A percentile compares a stretch with the other conserved stretches of the same genome.
Evolutionary conservation across 164 flowering plant species (phyloP).

Genomic region (Dillenia suffruticosa): DNA sequence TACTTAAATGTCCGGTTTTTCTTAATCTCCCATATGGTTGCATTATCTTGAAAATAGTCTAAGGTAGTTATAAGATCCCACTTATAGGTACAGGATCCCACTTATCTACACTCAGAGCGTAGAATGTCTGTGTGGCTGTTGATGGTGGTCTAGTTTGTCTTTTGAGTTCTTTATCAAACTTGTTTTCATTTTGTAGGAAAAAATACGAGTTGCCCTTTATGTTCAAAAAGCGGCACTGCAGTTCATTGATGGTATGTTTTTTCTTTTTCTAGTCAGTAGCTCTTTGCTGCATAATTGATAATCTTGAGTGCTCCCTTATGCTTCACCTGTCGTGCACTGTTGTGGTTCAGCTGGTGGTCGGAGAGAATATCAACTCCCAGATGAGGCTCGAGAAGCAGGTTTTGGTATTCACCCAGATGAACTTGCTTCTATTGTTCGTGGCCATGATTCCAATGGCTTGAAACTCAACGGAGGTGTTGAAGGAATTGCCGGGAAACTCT

Average conservation of each 20-base stretch:
- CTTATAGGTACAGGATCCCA: too few relatives aligned
- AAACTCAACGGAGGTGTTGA: conserved; percentile 23
- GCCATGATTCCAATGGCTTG: conserved; percentile 26
- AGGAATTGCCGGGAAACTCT: conserved; percentile 31
- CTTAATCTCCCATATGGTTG: too few relatives aligned
- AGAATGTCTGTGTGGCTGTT: too few relatives aligned
- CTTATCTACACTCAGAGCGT: too few relatives aligned
- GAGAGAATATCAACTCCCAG: conserved; percentile 18
- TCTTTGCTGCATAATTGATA: too few relatives aligned
- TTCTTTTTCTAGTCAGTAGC: too few relatives aligned
- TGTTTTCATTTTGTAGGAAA: conserved; percentile 26
- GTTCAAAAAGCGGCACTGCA: conserved; percentile 46
- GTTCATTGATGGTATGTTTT: conserved; percentile 37
- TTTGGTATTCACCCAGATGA: conserved; percentile 34
- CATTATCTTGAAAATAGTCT: too few relatives aligned
- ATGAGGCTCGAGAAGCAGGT: conserved; percentile 32
- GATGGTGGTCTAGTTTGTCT: too few relatives aligned
- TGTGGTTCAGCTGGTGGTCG: conserved; percentile 21
- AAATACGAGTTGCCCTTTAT: conserved; percentile 29
- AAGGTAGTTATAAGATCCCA: too few relatives aligned
- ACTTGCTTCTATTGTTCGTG: conserved; percentile 36
- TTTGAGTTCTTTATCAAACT: too few relatives aligned
- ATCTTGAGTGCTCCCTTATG: too few relatives aligned
- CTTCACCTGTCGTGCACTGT: background rate
- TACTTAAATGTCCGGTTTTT: too few relatives aligned